These are phyloP conservation scores for Pythium volutum DNA, from an alignment of 352 stramenopile species.

Conservation along the genomic window DNA sequence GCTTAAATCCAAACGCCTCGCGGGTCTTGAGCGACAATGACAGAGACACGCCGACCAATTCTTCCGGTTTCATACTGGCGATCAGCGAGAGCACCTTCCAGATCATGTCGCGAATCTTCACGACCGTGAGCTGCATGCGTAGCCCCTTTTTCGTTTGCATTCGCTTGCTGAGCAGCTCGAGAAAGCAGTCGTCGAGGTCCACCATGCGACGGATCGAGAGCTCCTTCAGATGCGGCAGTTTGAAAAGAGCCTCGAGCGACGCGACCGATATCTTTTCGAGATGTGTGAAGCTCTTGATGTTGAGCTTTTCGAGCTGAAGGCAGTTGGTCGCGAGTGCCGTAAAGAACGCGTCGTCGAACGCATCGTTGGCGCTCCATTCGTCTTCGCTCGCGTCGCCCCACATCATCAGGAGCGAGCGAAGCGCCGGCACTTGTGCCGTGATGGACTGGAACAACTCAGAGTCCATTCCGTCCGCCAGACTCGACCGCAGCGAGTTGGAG, in stretches of 20 bases:
- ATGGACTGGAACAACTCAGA: conserved; percentile 9
- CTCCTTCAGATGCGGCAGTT: neutral
- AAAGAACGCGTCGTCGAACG: conserved; percentile 18
- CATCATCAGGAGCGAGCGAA: conserved; percentile 10
- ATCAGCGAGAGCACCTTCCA: conserved; percentile 15
- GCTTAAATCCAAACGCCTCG: conserved; percentile 12
- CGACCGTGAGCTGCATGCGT: conserved; percentile 6
- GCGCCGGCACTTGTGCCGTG: neutral
- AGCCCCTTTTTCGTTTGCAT: conserved; percentile 5
- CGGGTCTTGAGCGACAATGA: conserved; percentile 16
- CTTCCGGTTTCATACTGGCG: conserved; percentile 6
- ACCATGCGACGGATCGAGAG: conserved; percentile 3
- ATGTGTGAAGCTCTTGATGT: conserved; percentile 1
- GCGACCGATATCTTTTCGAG: conserved; percentile 4
- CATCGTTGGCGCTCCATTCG: neutral
- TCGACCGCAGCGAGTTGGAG: conserved; percentile 14
- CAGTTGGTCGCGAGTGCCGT: neutral
- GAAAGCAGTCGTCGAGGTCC: conserved; percentile 9
- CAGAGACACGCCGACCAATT: conserved; percentile 9
- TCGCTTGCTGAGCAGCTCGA: conserved; percentile 1
- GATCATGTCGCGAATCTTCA: conserved; percentile 11
- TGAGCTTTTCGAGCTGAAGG: conserved; percentile 11
- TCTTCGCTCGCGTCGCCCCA: conserved; percentile 4
- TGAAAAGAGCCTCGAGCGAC: conserved; percentile 1
- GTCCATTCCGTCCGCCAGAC: neutral